These are phyloP conservation scores for Schizochytrium sp. DNA, from an alignment of 108 stramenopile genomes.

Conservation along the genomic window DNA sequence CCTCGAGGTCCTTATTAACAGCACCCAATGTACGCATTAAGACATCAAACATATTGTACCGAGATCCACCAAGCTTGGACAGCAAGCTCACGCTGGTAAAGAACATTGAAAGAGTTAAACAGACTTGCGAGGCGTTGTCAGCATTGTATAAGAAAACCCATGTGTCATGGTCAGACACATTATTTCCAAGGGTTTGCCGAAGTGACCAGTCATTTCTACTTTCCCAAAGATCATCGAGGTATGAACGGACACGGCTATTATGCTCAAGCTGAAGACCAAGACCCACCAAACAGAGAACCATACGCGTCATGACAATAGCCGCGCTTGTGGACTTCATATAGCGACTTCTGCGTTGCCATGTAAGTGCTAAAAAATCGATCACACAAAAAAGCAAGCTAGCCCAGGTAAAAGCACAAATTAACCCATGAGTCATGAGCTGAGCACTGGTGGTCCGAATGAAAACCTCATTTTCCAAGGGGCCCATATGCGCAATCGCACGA, in stretches of 20 bases:
- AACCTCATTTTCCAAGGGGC: background rate
- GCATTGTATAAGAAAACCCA: background rate
- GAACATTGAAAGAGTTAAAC: background rate
- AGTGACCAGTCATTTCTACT: background rate
- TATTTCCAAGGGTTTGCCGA: background rate
- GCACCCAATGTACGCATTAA: conserved; percentile 22
- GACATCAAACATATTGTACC: conserved; percentile 15
- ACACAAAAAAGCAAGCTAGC: background rate
- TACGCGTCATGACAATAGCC: background rate
- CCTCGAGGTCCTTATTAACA: background rate
- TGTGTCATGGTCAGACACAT: background rate
- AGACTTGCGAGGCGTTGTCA: conserved; percentile 1
- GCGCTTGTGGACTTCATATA: background rate
- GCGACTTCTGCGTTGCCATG: background rate
- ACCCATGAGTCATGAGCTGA: background rate
- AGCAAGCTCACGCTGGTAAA: background rate
- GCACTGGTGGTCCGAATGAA: background rate
- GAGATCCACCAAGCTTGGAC: background rate
- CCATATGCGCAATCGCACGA: conserved; percentile 26
- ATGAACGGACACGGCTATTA: background rate
- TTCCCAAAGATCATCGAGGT: background rate
- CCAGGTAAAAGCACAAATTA: background rate
- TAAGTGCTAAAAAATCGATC: background rate
- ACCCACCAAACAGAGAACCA: background rate
- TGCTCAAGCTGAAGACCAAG: background rate